A percentile compares a stretch with the other conserved stretches of the same genome.
Evolutionary conservation across 2,329 filamentous ascomycete species (phyloP).

Genomic region (Alternaria solani): DNA sequence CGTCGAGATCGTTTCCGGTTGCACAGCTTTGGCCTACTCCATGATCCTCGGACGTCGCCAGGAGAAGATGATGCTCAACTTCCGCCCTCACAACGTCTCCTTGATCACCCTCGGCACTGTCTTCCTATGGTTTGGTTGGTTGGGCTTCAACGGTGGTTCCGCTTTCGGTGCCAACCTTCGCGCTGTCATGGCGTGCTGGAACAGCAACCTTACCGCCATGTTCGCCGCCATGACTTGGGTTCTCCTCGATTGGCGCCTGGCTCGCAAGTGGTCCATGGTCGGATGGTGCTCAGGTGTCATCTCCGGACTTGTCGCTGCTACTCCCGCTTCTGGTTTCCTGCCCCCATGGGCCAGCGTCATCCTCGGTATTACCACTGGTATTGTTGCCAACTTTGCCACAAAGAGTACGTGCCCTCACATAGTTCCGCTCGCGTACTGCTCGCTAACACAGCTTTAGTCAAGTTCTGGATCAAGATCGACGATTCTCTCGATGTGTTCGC

Average conservation of each 20-base stretch:
- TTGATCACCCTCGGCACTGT: conserved; percentile 95
- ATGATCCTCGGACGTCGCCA: conserved; percentile 94
- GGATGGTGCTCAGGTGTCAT: conserved; percentile 92
- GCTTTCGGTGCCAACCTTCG: conserved; percentile 93
- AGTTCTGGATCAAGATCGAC: conserved; percentile 80
- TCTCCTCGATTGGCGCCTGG: conserved; percentile 91
- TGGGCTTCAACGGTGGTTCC: conserved; percentile 98
- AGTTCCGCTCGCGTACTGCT: not conserved
- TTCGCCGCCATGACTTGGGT: conserved; percentile 95
- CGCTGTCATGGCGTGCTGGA: conserved; percentile 97
- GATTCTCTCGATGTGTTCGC: conserved; percentile 92
- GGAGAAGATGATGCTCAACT: conserved; percentile 99
- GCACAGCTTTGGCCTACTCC: conserved; percentile 93
- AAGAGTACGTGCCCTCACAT: conserved; percentile 70
- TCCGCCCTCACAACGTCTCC: conserved; percentile 98
- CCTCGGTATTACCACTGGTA: conserved; percentile 68
- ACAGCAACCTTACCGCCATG: conserved; percentile 91
- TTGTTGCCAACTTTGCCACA: conserved; percentile 83
- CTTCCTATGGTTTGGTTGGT: conserved; percentile 98
- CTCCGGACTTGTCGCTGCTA: conserved; percentile 86
- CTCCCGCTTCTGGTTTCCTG: conserved; percentile 83
- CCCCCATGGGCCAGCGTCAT: conserved; percentile 69
- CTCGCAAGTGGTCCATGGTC: conserved; percentile 93
- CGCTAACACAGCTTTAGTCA: conserved; percentile 57
- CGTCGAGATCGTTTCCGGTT: conserved; percentile 94